phyloP scores from a whole-genome alignment of 768 basidiomycete genomes.

The Flagelloscypha sp. region DNA sequence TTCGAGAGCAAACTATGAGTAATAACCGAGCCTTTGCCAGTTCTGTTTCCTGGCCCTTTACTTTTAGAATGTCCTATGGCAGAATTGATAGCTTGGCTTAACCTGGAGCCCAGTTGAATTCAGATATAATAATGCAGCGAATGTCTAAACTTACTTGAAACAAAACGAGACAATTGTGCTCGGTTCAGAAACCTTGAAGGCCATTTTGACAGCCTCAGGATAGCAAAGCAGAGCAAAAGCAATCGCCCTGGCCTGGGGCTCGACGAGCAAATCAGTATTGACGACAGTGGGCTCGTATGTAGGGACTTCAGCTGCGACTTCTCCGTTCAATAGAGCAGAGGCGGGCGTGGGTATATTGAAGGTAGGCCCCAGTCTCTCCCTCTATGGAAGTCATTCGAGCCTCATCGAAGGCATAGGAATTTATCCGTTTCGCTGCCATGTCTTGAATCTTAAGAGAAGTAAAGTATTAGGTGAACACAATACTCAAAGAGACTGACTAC shows the following conservation, averaged over 20 bases:
- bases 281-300: constrained; percentile 21
- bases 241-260: constrained; percentile 37
- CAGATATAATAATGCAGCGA: neutral
- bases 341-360: constrained; percentile 48
- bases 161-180: constrained; percentile 32
- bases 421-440: constrained; percentile 54
- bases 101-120: constrained; percentile 1
- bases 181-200: constrained; percentile 31
- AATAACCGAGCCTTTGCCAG: constrained; percentile 31
- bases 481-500: neutral
- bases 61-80: constrained; percentile 38
- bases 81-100: constrained; percentile 27
- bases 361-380: constrained; percentile 41
- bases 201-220: constrained; percentile 34
- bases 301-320: constrained; percentile 29
- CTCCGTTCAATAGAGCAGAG: constrained; percentile 41
- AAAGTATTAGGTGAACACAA: neutral
- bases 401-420: constrained; percentile 38
- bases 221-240: constrained; percentile 33
- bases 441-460: constrained; percentile 63
- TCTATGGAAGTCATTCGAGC: constrained; percentile 42
- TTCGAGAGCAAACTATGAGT: constrained; percentile 36
- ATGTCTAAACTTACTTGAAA: constrained; percentile 7
- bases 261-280: constrained; percentile 28
- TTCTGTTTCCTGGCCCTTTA: constrained; percentile 25